A percentile compares a stretch with the other conserved stretches of the same genome.
Evolutionary conservation across 805 yeast genomes (phyloP).

Genomic region (Scheffersomyces ergatensis): DNA sequence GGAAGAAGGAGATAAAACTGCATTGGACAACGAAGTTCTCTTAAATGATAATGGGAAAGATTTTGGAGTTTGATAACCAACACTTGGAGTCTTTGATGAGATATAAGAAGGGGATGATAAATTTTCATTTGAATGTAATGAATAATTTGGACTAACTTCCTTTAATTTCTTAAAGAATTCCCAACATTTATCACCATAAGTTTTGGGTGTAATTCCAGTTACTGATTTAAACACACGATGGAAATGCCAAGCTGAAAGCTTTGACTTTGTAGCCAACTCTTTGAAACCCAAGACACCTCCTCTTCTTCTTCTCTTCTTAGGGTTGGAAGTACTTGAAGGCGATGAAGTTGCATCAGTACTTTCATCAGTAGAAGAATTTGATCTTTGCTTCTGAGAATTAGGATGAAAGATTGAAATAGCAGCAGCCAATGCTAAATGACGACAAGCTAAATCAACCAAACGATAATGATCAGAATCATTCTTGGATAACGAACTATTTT

Average conservation of each 20-base stretch:
- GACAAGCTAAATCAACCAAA: conserved; percentile 74
- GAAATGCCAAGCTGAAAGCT: conserved; percentile 88
- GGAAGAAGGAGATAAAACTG: too few relatives aligned
- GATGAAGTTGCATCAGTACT: conserved; percentile 10
- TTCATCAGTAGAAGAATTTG: conserved; percentile 15
- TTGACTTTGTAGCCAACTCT: conserved; percentile 81
- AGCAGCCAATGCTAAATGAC: conserved; percentile 81
- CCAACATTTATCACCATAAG: conserved; percentile 83
- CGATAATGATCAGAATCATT: conserved; percentile 68
- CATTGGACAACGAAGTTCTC: not conserved
- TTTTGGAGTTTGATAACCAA: not conserved
- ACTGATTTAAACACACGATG: conserved; percentile 86
- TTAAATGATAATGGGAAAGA: not conserved
- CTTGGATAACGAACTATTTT: conserved; percentile 35
- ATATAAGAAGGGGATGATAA: not conserved
- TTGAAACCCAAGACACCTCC: conserved; percentile 83
- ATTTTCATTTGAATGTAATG: not conserved
- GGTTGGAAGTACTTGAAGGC: conserved; percentile 5
- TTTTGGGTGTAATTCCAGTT: conserved; percentile 84
- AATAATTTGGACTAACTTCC: conserved; percentile 8
- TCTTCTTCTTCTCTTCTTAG: conserved; percentile 51
- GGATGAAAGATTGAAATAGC: conserved; percentile 40
- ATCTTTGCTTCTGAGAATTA: conserved; percentile 15
- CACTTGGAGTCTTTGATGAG: not conserved
- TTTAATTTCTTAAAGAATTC: conserved; percentile 45